Evolutionary conservation across 768 basidiomycete species (phyloP).

Genomic region (Hemileccinum rubropunctum): DNA sequence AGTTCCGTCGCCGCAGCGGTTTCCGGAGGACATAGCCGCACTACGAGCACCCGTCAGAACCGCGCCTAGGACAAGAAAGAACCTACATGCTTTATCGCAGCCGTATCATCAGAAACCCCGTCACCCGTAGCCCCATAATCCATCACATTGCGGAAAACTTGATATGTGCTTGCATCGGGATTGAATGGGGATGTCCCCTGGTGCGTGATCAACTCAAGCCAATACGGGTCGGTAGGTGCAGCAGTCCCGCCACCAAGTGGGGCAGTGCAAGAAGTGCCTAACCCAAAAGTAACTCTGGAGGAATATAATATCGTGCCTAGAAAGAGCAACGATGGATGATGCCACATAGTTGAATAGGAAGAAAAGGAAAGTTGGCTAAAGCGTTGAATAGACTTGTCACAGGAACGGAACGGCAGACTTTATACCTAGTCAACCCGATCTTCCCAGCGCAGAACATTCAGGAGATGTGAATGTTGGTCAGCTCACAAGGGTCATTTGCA

Average conservation of each 20-base stretch:
- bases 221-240: slow-evolving; percentile 44
- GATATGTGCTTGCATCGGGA: slow-evolving; percentile 47
- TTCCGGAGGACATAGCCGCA: slow-evolving; percentile 58
- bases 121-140: slow-evolving; percentile 54
- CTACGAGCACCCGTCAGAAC: slow-evolving; percentile 30
- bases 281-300: slow-evolving; percentile 20
- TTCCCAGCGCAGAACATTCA: no score
- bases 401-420: no score
- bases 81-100: slow-evolving; percentile 66
- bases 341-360: no score
- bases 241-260: slow-evolving; percentile 51
- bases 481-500: no score
- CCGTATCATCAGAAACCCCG: slow-evolving; percentile 72
- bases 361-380: no score
- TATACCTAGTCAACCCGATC: no score
- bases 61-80: background rate
- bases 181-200: slow-evolving; percentile 69
- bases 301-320: slow-evolving; percentile 4
- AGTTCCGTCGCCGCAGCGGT: slow-evolving; percentile 54
- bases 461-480: no score
- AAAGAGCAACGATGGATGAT: background rate
- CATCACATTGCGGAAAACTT: slow-evolving; percentile 77
- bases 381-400: no score
- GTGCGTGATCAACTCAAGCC: slow-evolving; percentile 69
- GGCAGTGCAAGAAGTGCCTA: slow-evolving; percentile 46